Percentiles rank a stretch among this genome's conserved stretches.
Conservation (phyloP, 768 basidiomycete species). For the Hortiboletus campestris region DNA sequence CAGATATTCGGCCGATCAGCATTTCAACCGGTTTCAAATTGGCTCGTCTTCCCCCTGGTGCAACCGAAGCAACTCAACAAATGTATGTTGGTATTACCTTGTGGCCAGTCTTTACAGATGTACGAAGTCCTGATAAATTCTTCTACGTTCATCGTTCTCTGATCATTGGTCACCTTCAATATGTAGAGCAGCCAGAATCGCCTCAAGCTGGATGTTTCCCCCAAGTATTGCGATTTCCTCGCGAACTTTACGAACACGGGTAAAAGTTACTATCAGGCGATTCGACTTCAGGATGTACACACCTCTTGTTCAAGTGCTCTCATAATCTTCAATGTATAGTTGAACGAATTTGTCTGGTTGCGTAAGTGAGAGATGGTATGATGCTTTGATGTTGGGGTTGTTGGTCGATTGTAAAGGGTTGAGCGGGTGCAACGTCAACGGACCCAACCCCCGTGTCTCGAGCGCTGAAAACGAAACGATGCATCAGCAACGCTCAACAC, state of each 20-base stretch:
- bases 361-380: slow-evolving; percentile 81
- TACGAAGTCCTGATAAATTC: neutral
- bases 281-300: neutral
- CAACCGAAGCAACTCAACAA: neutral
- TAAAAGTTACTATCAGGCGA: neutral
- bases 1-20: too few species aligned
- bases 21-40: too few species aligned
- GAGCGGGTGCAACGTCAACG: slow-evolving; percentile 56
- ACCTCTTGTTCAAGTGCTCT: slow-evolving; percentile 59
- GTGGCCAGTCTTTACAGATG: neutral
- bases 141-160: neutral
- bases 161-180: slow-evolving; percentile 28
- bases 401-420: slow-evolving; percentile 91
- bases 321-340: slow-evolving; percentile 77
- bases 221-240: slow-evolving; percentile 72
- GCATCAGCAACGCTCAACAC: neutral
- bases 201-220: slow-evolving; percentile 66
- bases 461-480: slow-evolving; percentile 43
- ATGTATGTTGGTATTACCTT: neutral
- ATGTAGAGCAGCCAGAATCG: slow-evolving; percentile 53
- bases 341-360: slow-evolving; percentile 76
- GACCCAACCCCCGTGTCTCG: slow-evolving; percentile 68
- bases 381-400: slow-evolving; percentile 76
- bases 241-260: slow-evolving; percentile 33
- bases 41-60: too few species aligned